phyloP scores from a whole-genome alignment of 495 filamentous ascomycete species.

The Talaromyces trachyspermus region DNA sequence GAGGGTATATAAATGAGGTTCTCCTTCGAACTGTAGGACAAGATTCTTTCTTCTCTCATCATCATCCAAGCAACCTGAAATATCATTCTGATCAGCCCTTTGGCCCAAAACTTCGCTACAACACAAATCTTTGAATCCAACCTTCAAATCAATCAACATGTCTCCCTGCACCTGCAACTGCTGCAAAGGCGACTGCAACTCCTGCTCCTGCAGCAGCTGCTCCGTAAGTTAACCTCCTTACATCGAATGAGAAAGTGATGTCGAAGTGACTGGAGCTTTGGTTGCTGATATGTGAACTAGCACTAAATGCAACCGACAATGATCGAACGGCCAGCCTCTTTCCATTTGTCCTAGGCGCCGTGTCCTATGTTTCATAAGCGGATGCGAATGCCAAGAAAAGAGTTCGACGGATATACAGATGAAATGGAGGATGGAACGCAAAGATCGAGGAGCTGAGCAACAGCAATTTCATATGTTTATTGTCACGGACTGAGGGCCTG shows the following conservation, averaged over 20 bases:
- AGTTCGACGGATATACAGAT: not conserved
- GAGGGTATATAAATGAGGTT: constrained; percentile 3
- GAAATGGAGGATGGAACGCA: too few species aligned
- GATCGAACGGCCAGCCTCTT: not conserved
- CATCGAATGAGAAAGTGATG: too few species aligned
- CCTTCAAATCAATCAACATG: constrained; percentile 23
- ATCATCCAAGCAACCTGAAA: constrained; percentile 9
- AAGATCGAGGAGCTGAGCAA: too few species aligned
- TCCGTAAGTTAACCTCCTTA: constrained; percentile 25
- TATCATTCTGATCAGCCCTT: not conserved
- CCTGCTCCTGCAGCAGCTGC: constrained; percentile 36
- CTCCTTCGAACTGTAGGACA: not conserved
- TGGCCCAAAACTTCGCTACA: not conserved
- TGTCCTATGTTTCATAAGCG: too few species aligned
- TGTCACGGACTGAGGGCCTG: too few species aligned
- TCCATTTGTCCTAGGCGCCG: not conserved
- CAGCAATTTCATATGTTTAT: too few species aligned
- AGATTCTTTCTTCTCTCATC: not conserved
- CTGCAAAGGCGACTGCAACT: constrained; percentile 36
- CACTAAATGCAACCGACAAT: constrained; percentile 2
- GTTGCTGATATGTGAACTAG: not conserved
- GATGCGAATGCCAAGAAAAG: too few species aligned
- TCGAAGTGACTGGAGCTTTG: too few species aligned
- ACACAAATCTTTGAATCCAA: constrained; percentile 3
- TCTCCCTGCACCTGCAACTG: constrained; percentile 40